Evolutionary conservation across 1,284 basidiomycete genomes (phyloP).

Genomic region (Wallemia mellicola): DNA sequence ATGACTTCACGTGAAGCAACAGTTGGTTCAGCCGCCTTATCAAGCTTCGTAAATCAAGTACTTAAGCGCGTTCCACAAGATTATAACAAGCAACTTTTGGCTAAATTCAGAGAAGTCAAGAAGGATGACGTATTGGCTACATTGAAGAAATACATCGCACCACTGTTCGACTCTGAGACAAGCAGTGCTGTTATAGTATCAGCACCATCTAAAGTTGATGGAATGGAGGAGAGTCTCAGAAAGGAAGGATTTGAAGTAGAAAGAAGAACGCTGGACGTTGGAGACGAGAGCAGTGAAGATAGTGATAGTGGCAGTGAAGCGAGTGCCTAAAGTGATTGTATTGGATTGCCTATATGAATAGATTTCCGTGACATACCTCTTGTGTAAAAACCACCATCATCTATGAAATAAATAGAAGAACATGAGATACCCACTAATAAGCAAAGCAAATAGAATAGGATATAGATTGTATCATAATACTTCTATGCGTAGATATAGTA

Average conservation of each 20-base stretch:
- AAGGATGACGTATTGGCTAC: constrained; percentile 40
- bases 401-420: neutral
- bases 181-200: constrained; percentile 59
- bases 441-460: neutral
- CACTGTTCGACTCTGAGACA: constrained; percentile 47
- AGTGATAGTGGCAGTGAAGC: constrained; percentile 11
- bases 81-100: constrained; percentile 39
- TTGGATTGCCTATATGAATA: too few relatives aligned
- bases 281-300: constrained; percentile 22
- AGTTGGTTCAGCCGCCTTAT: constrained; percentile 40
- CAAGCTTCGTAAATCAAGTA: constrained; percentile 59
- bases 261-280: constrained; percentile 35
- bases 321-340: neutral
- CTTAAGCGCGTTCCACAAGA: constrained; percentile 47
- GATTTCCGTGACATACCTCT: neutral
- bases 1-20: constrained; percentile 58
- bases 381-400: neutral
- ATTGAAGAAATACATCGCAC: constrained; percentile 48
- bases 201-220: constrained; percentile 44
- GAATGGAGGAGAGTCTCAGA: constrained; percentile 33
- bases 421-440: neutral
- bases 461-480: neutral
- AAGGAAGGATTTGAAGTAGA: constrained; percentile 49
- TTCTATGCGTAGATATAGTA: too few relatives aligned
- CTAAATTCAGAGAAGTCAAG: constrained; percentile 39